phyloP scores from a whole-genome alignment of 768 basidiomycete genomes.

The Mycena vitilis region DNA sequence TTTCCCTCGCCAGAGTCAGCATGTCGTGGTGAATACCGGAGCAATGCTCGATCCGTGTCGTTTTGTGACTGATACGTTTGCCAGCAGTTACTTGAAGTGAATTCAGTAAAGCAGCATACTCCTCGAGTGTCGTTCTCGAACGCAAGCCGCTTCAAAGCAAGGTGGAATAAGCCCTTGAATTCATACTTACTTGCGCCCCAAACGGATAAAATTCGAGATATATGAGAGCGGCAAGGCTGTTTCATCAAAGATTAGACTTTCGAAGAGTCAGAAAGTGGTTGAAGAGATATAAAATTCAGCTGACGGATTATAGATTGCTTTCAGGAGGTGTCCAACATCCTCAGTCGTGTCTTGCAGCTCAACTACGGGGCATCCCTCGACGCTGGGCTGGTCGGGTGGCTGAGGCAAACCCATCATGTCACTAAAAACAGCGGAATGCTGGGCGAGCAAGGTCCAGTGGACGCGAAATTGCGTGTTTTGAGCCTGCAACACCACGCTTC shows the following conservation, averaged over 20 bases:
- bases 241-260: neutral
- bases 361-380: slow-evolving; percentile 26
- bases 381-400: slow-evolving; percentile 12
- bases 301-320: slow-evolving; percentile 10
- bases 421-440: slow-evolving; percentile 20
- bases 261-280: too few relatives aligned
- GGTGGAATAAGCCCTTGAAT: slow-evolving; percentile 3
- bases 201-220: slow-evolving; percentile 6
- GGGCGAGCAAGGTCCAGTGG: slow-evolving; percentile 16
- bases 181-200: slow-evolving; percentile 31
- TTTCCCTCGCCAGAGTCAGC: slow-evolving; percentile 19
- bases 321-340: slow-evolving; percentile 14
- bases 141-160: slow-evolving; percentile 1
- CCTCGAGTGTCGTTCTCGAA: slow-evolving; percentile 12
- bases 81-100: too few relatives aligned
- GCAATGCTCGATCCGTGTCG: neutral
- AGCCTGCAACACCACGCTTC: slow-evolving; percentile 21
- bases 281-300: neutral
- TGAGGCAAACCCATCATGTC: slow-evolving; percentile 22
- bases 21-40: slow-evolving; percentile 5
- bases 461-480: slow-evolving; percentile 20
- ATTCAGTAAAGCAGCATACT: slow-evolving; percentile 2
- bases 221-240: neutral
- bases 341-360: slow-evolving; percentile 1
- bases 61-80: neutral